These are phyloP conservation scores for Neophaeococcomyces aloes DNA, from an alignment of 2,329 filamentous ascomycete species.

Conservation along the genomic window DNA sequence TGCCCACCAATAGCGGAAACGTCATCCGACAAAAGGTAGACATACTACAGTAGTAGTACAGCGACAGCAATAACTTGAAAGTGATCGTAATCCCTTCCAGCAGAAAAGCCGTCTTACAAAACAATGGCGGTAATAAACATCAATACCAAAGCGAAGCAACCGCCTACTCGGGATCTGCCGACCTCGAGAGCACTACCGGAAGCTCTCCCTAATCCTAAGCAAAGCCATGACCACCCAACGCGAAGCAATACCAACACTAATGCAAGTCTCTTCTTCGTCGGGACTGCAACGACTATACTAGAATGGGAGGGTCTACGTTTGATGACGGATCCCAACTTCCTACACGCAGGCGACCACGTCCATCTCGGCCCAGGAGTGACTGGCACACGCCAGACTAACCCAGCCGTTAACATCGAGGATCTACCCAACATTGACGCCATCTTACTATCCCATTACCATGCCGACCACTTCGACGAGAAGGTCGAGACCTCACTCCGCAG, in stretches of 20 bases:
- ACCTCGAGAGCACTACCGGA: conserved; percentile 21
- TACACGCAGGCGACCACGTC: conserved; percentile 55
- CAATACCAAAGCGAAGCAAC: conserved; percentile 27
- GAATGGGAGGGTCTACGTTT: conserved; percentile 32
- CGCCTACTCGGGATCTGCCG: conserved; percentile 32
- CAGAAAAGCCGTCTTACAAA: not conserved
- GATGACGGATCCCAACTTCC: conserved; percentile 49
- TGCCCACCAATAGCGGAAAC: too few relatives aligned
- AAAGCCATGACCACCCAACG: conserved; percentile 35
- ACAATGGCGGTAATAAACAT: conserved; percentile 34
- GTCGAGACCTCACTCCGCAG: conserved; percentile 43
- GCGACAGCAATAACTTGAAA: not conserved
- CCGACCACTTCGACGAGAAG: conserved; percentile 45
- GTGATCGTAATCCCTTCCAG: not conserved
- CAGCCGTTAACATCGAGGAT: conserved; percentile 49
- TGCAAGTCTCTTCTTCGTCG: conserved; percentile 31
- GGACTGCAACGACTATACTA: conserved; percentile 32
- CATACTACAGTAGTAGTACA: too few relatives aligned
- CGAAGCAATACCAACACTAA: conserved; percentile 24
- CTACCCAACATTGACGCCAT: conserved; percentile 51
- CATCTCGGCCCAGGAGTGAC: conserved; percentile 55
- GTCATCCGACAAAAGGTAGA: not conserved
- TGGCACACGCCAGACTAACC: conserved; percentile 45
- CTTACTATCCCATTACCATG: conserved; percentile 56
- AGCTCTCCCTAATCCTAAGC: conserved; percentile 34